Evolutionary conservation across 2,329 filamentous ascomycete species (phyloP).

Genomic region (Trematosphaeria pertusa): DNA sequence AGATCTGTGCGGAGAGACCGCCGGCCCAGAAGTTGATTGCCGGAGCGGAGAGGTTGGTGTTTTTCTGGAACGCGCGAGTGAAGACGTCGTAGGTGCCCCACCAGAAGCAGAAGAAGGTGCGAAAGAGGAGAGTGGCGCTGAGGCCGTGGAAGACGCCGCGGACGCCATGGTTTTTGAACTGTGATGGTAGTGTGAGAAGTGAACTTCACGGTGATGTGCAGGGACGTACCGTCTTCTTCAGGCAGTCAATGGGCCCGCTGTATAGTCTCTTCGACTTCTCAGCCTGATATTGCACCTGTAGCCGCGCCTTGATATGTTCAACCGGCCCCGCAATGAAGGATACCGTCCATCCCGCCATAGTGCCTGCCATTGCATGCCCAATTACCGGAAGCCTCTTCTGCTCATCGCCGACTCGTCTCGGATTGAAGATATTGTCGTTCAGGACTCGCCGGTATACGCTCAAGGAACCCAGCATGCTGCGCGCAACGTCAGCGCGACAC

Average conservation of each 20-base stretch:
- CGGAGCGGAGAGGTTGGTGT: constrained; percentile 75
- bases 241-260: constrained; percentile 84
- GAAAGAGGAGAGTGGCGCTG: constrained; percentile 82
- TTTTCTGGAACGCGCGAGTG: constrained; percentile 68
- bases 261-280: constrained; percentile 80
- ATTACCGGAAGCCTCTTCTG: constrained; percentile 69
- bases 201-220: neutral
- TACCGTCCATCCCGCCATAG: constrained; percentile 87
- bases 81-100: constrained; percentile 95
- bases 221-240: constrained; percentile 66
- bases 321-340: constrained; percentile 92
- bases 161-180: constrained; percentile 71
- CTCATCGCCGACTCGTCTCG: constrained; percentile 46
- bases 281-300: constrained; percentile 92
- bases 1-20: constrained; percentile 88
- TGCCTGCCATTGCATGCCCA: constrained; percentile 87
- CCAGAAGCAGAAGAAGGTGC: constrained; percentile 96
- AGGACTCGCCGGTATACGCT: constrained; percentile 88
- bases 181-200: constrained; percentile 2
- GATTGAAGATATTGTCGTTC: constrained; percentile 79
- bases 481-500: constrained; percentile 15
- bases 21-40: constrained; percentile 97
- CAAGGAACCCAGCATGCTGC: constrained; percentile 83
- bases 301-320: constrained; percentile 90
- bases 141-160: constrained; percentile 86